Conservation (phyloP, 306 rosid genomes). For the Senna siamea region DNA sequence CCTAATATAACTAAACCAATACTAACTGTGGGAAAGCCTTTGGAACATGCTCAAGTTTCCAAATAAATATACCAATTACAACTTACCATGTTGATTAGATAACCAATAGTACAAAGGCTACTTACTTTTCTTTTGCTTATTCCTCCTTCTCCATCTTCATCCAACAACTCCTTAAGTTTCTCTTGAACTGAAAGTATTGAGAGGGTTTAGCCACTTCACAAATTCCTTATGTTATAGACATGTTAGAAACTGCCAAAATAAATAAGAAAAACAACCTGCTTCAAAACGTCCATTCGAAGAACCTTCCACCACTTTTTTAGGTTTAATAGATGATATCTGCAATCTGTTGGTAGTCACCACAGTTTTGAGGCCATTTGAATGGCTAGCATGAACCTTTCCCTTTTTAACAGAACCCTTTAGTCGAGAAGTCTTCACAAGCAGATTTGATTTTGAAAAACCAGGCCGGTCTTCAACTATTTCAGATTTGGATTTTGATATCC, state of each 20-base stretch:
- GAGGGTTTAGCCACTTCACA: slow-evolving; percentile 41
- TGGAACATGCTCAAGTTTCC: slow-evolving; percentile 31
- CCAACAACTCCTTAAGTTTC: slow-evolving; percentile 92
- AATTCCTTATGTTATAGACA: slow-evolving; percentile 29
- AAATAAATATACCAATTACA: slow-evolving; percentile 37
- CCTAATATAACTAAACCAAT: slow-evolving; percentile 18
- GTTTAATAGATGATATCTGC: slow-evolving; percentile 57
- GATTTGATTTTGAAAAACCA: slow-evolving; percentile 47
- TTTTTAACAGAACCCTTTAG: slow-evolving; percentile 57
- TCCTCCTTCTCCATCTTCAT: slow-evolving; percentile 92
- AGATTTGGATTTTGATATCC: slow-evolving; percentile 49
- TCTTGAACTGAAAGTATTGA: slow-evolving; percentile 77
- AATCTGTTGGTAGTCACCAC: slow-evolving; percentile 53
- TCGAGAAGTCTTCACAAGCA: slow-evolving; percentile 58
- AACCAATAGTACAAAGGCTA: slow-evolving; percentile 25
- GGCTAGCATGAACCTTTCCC: slow-evolving; percentile 57
- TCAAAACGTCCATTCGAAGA: slow-evolving; percentile 73
- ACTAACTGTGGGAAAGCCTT: slow-evolving; percentile 36
- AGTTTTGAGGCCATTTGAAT: slow-evolving; percentile 47
- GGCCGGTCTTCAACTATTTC: slow-evolving; percentile 55
- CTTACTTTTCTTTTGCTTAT: slow-evolving; percentile 95
- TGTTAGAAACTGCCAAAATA: slow-evolving; percentile 20
- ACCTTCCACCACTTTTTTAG: slow-evolving; percentile 69
- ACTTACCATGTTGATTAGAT: slow-evolving; percentile 13
- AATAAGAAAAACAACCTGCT: slow-evolving; percentile 68